Evolutionary conservation across 306 rosid species (phyloP).

Genomic region (Psophocarpus tetragonolobus): DNA sequence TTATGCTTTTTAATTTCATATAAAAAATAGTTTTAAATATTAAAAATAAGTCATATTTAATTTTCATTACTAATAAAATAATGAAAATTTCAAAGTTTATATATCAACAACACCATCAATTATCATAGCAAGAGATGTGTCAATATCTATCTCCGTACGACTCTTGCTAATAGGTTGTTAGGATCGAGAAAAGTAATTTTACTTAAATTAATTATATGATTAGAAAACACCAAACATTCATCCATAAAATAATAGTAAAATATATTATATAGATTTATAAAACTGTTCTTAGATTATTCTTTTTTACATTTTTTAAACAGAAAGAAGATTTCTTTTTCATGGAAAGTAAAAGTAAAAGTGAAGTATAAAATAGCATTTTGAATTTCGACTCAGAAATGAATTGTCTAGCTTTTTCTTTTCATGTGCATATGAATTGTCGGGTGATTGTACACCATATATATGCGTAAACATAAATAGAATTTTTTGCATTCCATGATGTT

Average conservation of each 20-base stretch:
- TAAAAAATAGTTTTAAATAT: too few relatives aligned
- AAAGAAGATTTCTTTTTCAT: neutral
- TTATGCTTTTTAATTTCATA: too few relatives aligned
- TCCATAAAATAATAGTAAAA: neutral
- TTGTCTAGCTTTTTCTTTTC: neutral
- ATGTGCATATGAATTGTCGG: constrained; percentile 11
- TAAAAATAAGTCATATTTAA: too few relatives aligned
- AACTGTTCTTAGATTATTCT: neutral
- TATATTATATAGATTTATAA: neutral
- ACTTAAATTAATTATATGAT: too few relatives aligned
- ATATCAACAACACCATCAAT: too few relatives aligned
- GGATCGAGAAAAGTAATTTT: too few relatives aligned
- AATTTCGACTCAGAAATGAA: neutral
- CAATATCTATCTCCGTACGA: too few relatives aligned
- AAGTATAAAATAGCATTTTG: neutral
- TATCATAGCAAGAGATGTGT: too few relatives aligned
- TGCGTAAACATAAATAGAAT: neutral
- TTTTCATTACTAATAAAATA: too few relatives aligned
- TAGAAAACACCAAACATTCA: neutral
- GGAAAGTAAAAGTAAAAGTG: neutral
- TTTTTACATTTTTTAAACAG: neutral
- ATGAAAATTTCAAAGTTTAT: too few relatives aligned
- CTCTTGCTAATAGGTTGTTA: too few relatives aligned
- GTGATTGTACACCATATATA: neutral
- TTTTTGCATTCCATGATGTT: neutral